Percentiles rank a stretch among this genome's conserved stretches.
phyloP scores from a whole-genome alignment of 2,329 filamentous ascomycete genomes.

The Fusarium sp. region DNA sequence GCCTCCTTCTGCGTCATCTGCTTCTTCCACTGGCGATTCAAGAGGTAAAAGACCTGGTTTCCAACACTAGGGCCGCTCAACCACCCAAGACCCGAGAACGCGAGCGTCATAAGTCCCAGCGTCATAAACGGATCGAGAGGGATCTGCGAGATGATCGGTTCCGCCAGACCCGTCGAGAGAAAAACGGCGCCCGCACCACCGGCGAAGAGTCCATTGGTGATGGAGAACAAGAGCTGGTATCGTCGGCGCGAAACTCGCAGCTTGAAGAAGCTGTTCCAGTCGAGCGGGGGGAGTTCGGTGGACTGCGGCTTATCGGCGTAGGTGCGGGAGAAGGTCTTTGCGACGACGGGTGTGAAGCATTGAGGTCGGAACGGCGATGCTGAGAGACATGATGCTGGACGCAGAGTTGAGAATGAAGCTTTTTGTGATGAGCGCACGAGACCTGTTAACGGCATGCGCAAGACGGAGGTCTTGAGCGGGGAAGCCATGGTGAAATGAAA shows the following conservation, averaged over 20 bases:
- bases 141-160: slow-evolving; percentile 74
- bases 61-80: slow-evolving; percentile 85
- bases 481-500: slow-evolving; percentile 40
- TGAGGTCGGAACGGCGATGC: slow-evolving; percentile 28
- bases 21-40: slow-evolving; percentile 74
- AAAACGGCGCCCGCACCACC: slow-evolving; percentile 71
- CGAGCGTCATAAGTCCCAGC: slow-evolving; percentile 80
- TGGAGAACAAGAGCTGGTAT: slow-evolving; percentile 82
- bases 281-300: slow-evolving; percentile 54
- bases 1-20: slow-evolving; percentile 91
- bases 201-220: slow-evolving; percentile 69
- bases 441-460: slow-evolving; percentile 42
- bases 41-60: slow-evolving; percentile 78
- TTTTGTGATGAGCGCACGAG: slow-evolving; percentile 41
- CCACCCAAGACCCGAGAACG: slow-evolving; percentile 86
- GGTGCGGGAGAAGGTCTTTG: slow-evolving; percentile 32
- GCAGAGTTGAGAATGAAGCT: slow-evolving; percentile 44
- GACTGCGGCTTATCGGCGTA: slow-evolving; percentile 25
- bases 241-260: slow-evolving; percentile 86
- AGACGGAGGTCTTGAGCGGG: slow-evolving; percentile 45
- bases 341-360: slow-evolving; percentile 22
- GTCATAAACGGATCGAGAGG: slow-evolving; percentile 90
- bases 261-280: slow-evolving; percentile 94
- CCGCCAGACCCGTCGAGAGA: slow-evolving; percentile 76
- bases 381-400: slow-evolving; percentile 35